phyloP scores from a whole-genome alignment of 352 stramenopile species.

The Phytophthora lateralis region DNA sequence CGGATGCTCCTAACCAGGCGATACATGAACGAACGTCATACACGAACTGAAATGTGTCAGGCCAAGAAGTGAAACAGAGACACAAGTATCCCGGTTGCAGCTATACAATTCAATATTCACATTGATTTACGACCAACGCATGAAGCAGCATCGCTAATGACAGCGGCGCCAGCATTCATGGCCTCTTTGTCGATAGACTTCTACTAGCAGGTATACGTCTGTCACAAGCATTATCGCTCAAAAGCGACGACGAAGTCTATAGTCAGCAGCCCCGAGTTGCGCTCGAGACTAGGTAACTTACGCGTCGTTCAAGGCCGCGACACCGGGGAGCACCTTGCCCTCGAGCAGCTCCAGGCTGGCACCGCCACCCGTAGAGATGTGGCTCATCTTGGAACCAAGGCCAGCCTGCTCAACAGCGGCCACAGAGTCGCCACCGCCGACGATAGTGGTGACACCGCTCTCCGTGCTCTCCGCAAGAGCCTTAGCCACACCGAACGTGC shows the following conservation, averaged over 20 bases:
- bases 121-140: conserved; percentile 19
- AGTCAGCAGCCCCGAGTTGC: conserved; percentile 3
- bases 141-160: neutral
- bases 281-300: conserved; percentile 36
- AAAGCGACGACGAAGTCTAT: conserved; percentile 9
- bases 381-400: conserved; percentile 93
- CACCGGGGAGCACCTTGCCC: conserved; percentile 97
- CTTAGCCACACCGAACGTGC: conserved; percentile 93
- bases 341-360: conserved; percentile 99
- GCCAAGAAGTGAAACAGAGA: too few relatives aligned
- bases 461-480: conserved; percentile 91
- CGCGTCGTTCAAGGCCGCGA: conserved; percentile 91
- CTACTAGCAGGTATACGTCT: neutral
- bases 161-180: neutral
- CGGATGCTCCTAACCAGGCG: too few relatives aligned
- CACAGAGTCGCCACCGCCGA: conserved; percentile 96
- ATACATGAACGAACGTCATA: too few relatives aligned
- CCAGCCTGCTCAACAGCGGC: conserved; percentile 94
- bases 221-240: conserved; percentile 24
- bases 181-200: conserved; percentile 1
- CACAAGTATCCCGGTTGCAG: neutral
- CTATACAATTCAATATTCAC: conserved; percentile 24
- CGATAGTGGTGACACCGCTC: conserved; percentile 85
- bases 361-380: conserved; percentile 98
- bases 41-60: too few relatives aligned